Evolutionary conservation across 2,329 filamentous ascomycete genomes (phyloP).

Genomic region (Fusarium penzigii): DNA sequence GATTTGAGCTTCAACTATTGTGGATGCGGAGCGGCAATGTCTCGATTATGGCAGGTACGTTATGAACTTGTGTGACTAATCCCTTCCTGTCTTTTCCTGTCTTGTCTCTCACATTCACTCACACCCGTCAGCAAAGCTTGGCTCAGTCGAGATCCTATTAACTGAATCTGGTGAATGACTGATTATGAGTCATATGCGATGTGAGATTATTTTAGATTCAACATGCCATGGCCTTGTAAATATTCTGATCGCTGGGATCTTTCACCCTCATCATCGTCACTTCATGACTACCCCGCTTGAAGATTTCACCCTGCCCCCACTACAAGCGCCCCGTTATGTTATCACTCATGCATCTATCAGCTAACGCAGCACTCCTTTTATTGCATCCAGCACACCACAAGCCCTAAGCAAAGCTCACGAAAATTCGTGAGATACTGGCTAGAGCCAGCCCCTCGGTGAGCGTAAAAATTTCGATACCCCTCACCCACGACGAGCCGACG

Average conservation of each 20-base stretch:
- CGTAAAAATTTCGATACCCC: slow-evolving; percentile 39
- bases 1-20: slow-evolving; percentile 3
- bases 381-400: slow-evolving; percentile 38
- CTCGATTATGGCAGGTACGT: slow-evolving; percentile 11
- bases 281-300: slow-evolving; percentile 30
- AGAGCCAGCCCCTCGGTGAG: slow-evolving; percentile 31
- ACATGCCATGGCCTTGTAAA: not conserved
- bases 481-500: slow-evolving; percentile 32
- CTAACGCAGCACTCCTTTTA: slow-evolving; percentile 17
- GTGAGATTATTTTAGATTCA: not conserved
- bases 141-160: slow-evolving; percentile 9
- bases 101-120: slow-evolving; percentile 6
- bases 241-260: not conserved
- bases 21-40: slow-evolving; percentile 10
- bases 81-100: not conserved
- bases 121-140: slow-evolving; percentile 20
- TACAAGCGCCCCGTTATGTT: slow-evolving; percentile 23
- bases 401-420: slow-evolving; percentile 39
- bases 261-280: slow-evolving; percentile 3
- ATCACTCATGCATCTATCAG: slow-evolving; percentile 31
- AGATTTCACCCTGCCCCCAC: slow-evolving; percentile 21
- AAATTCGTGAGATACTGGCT: slow-evolving; percentile 33
- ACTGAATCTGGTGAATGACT: slow-evolving; percentile 18
- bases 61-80: slow-evolving; percentile 26
- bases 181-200: slow-evolving; percentile 29